Base-by-base conservation (phyloP, 176 grass and related monocot species). In the Neostapfia colusana region DNA sequence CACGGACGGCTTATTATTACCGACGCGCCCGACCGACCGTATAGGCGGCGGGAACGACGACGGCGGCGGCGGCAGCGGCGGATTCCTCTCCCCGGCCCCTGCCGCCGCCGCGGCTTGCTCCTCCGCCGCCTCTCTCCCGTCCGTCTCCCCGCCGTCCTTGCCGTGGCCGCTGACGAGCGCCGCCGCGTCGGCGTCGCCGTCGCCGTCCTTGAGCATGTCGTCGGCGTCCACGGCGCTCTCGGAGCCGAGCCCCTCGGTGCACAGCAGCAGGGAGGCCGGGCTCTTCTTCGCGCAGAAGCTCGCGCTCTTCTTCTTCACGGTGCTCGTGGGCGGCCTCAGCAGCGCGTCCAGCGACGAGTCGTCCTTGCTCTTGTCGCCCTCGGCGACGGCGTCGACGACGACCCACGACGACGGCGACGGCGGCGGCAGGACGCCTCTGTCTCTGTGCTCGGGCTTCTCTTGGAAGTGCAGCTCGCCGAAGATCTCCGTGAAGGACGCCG, bases 381-480 rank as follows among this genome's bases (percentile, higher is more conserved):
- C 62, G 28, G 67, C 58, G 65, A 42, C 42, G 45, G 84, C 86
- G 18, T 72, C 35, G 45, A 16, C 81, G 74, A 80, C 37, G 83
- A 46, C n/a, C n/a, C n/a, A n/a, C 31, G 2, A 31, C 31, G 31
- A 17, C 24, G n/a, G 14, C 12, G 71, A 23, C 41, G 34, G 2
- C 12, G 43, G 13, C 3, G 42, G 51, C 62, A 53, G 50, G 23
- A 42, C 10, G 46, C 60, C 21, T 15, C 61, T 38, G 26, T 77
- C 21, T 15, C 61, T 38, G 26, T 77, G 57, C 50, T 46, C 70
- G 7, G 82, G 85, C 40, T 83, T 87, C 74, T 96, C 93, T 3
- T 87, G 79, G 75, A 96, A 96, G 84, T 96, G 93, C 62, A 96
- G 89, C 73, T 96, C 93, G 23, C 96, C 96, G 80, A 99, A 92